Base-by-base conservation (phyloP, 306 rosid genomes). In the Quercus berberidifolia region DNA sequence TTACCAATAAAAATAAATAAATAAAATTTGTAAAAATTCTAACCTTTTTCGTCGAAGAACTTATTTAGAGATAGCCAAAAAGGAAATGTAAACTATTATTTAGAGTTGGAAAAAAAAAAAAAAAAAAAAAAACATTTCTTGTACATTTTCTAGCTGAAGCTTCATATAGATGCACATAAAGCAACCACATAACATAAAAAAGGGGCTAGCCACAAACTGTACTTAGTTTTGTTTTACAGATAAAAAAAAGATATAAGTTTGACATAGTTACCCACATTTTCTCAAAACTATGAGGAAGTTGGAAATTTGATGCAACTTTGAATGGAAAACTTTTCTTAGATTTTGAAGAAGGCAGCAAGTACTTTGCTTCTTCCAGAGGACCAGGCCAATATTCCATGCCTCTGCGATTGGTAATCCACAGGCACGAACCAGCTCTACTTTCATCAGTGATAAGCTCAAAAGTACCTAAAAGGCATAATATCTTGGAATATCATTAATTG, bases 321-420 rank as follows among this genome's bases (percentile, higher is more conserved):
- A 82, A 79, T 28, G 91, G 77, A 19, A 81, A 74, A 79, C 76
- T 79, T 82, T 82, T 92, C 82, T 73, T 81, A 54, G 67, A 79
- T 68, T 77, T 82, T 41, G 88, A 76, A 67, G 83, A 71, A 23
- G 52, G 75, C 79, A 73, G 0, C 80, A 65, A 1, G 84, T 92
- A 95, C 79, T 92, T 95, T 35, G 85, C 83, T 89, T 86, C 86
- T 87, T 92, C 99, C 28, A 75, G 41, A 30, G 97, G 88, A 71
- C 91, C 84, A 20, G 99, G 99, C 99, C 98, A 95, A 87, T 95
- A 95, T 86, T 95, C 93, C 73, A 90, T 76, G 80, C 99, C 99
- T 74, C 92, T 90, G 35, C 99, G 99, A 76, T 87, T 91, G 60
- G 99, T 89, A 81, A 92, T 91, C 99, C 99, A 92, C 26, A 92